Evolutionary conservation across 2,329 filamentous ascomycete species (phyloP).

Genomic region (Fusarium sp.): DNA sequence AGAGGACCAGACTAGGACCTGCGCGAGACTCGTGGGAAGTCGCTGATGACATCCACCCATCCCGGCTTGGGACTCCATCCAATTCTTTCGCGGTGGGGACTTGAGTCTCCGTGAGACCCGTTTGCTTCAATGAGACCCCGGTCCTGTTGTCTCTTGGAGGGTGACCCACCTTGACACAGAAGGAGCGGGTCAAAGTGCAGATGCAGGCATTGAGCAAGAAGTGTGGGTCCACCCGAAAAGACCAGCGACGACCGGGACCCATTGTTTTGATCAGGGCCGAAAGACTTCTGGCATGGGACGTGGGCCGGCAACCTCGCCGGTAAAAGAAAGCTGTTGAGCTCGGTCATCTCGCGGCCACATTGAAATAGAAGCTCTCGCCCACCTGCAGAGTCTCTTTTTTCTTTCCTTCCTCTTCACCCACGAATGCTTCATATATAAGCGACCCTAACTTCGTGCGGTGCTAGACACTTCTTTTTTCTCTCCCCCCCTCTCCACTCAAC

Average conservation of each 20-base stretch:
- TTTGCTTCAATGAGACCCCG: constrained; percentile 35
- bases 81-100: constrained; percentile 33
- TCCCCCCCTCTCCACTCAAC: constrained; percentile 44
- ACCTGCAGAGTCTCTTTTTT: constrained; percentile 47
- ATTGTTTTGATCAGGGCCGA: constrained; percentile 43
- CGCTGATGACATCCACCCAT: constrained; percentile 37
- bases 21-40: constrained; percentile 36
- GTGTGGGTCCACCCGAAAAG: constrained; percentile 27
- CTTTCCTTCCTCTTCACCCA: constrained; percentile 59
- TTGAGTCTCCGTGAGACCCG: constrained; percentile 36
- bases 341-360: constrained; percentile 43
- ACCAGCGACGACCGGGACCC: constrained; percentile 31
- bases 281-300: constrained; percentile 43
- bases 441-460: constrained; percentile 64
- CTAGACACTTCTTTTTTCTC: constrained; percentile 48
- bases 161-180: not conserved
- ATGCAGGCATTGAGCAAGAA: constrained; percentile 30
- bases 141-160: constrained; percentile 30
- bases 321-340: constrained; percentile 36
- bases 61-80: constrained; percentile 33
- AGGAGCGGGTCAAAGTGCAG: constrained; percentile 21
- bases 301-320: constrained; percentile 45
- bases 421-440: constrained; percentile 61
- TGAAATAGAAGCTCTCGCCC: constrained; percentile 56
- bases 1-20: constrained; percentile 37